Evolutionary conservation across 805 yeast genomes (phyloP), one percentile per base, ranked within the genome.

Genomic region (Saccharomycopsis amapae): DNA sequence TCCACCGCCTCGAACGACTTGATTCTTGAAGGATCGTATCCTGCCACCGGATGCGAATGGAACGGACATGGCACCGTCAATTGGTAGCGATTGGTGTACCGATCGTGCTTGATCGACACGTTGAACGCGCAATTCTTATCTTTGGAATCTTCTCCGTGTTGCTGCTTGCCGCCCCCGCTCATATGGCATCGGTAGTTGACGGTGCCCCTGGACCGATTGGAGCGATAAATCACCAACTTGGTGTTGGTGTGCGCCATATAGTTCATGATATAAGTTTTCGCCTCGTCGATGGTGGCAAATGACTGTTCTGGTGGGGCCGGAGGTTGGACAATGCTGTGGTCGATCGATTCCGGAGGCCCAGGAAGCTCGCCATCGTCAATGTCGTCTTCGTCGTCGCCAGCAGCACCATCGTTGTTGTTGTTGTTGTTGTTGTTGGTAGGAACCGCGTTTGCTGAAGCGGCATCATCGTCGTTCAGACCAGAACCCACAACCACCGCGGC

Each of bases 111-210:
- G 26, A 45, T 24, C 10, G 19, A 19, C 6, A 48, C 43, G 17
- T 45, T 45, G 35, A 48, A 48, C 5, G 38, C 34, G 26, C 52
- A 48, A 28, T 33, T 38, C 24, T 46, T 42, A 2, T 32, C 46
- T 2, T 25, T 36, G 4, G 41, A 17, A 10, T 23, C 37, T 23
- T 23, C 23, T 18, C 48, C 51, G 2, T 39, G 23, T 7, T 23
- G 18, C n/a, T n/a, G n/a, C n/a, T n/a, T n/a, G n/a, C n/a, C n/a
- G n/a, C n/a, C n/a, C n/a, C n/a, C n/a, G n/a, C n/a, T n/a, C n/a
- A n/a, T n/a, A n/a, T n/a, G n/a, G 25, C 51, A 47, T n/a, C 51
- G 20, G 23, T 47, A 47, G 20, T 47, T 38, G 6, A 43, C 22
- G 9, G 40, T 39, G 10, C 48, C 48, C 9, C 48, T 34, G n/a